Percentiles rank a stretch among this genome's conserved stretches.
Evolutionary conservation across 164 flowering plant genomes (phyloP).

Genomic region (Vitis cinerea): DNA sequence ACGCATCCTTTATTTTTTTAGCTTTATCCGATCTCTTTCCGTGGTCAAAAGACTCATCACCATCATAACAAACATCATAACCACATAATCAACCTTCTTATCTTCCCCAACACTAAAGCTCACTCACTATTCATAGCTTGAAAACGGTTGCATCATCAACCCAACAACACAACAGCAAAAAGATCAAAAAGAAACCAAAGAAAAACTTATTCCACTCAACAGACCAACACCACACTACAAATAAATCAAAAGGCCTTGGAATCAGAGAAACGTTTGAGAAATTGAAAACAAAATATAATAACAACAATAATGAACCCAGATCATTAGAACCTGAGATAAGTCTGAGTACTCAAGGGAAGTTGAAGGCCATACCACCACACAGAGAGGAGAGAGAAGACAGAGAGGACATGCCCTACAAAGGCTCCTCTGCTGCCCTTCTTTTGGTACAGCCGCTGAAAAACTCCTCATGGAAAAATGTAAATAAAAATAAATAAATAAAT

Average conservation of each 20-base stretch:
- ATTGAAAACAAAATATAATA: slow-evolving; percentile 9
- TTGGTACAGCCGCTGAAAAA: slow-evolving; percentile 15
- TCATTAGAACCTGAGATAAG: not conserved
- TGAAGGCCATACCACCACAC: slow-evolving; percentile 11
- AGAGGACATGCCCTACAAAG: slow-evolving; percentile 19
- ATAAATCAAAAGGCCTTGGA: slow-evolving; percentile 4
- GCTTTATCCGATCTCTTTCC: slow-evolving; percentile 19
- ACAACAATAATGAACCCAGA: slow-evolving; percentile 5
- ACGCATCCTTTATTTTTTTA: slow-evolving; percentile 1
- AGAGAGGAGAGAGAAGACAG: slow-evolving; percentile 22
- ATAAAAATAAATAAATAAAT: not conserved
- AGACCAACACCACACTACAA: slow-evolving; percentile 7
- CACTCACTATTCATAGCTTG: slow-evolving; percentile 21
- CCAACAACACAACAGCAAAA: slow-evolving; percentile 1
- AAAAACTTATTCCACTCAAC: slow-evolving; percentile 7
- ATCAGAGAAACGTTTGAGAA: slow-evolving; percentile 4
- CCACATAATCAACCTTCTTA: slow-evolving; percentile 18
- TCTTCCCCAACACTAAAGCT: slow-evolving; percentile 13
- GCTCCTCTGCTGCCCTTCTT: slow-evolving; percentile 15
- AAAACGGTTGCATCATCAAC: slow-evolving; percentile 12
- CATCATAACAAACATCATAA: slow-evolving; percentile 16
- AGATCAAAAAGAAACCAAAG: slow-evolving; percentile 4
- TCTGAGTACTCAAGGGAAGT: slow-evolving; percentile 4
- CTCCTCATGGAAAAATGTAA: slow-evolving; percentile 11
- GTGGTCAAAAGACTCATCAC: slow-evolving; percentile 33